A percentile compares a stretch with the other conserved stretches of the same genome.
phyloP scores from a whole-genome alignment of 352 stramenopile species.

The Phytophthora tentaculata region DNA sequence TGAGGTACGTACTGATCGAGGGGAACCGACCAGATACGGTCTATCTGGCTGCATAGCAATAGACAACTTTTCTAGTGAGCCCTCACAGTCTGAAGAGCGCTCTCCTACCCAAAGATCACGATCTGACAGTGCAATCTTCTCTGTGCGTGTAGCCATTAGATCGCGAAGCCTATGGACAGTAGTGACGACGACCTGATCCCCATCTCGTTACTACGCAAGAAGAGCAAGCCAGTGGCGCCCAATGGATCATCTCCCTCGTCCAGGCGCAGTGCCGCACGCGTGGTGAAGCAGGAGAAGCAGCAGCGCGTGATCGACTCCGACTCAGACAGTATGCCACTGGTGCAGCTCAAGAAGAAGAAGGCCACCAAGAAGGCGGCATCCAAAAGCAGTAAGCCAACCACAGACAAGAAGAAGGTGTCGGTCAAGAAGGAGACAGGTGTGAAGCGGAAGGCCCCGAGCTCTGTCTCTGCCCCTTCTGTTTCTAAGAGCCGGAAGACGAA shows the following conservation, averaged over 20 bases:
- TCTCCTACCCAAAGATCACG: slow-evolving; percentile 15
- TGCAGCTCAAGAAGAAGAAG: slow-evolving; percentile 81
- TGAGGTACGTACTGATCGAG: slow-evolving; percentile 29
- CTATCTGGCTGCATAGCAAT: neutral
- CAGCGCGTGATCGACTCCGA: slow-evolving; percentile 59
- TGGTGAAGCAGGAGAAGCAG: slow-evolving; percentile 40
- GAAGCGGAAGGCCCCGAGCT: slow-evolving; percentile 59
- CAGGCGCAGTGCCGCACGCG: slow-evolving; percentile 12
- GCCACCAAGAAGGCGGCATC: slow-evolving; percentile 58
- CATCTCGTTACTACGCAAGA: slow-evolving; percentile 75
- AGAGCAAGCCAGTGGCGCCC: slow-evolving; percentile 37
- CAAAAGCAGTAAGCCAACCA: slow-evolving; percentile 19
- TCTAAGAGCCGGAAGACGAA: slow-evolving; percentile 60
- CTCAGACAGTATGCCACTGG: slow-evolving; percentile 82
- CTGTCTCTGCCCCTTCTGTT: slow-evolving; percentile 23
- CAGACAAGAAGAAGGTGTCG: slow-evolving; percentile 33
- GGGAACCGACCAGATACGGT: slow-evolving; percentile 3
- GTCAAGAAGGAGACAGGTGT: slow-evolving; percentile 64
- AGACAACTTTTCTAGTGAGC: neutral
- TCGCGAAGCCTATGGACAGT: slow-evolving; percentile 52
- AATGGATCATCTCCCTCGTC: slow-evolving; percentile 20
- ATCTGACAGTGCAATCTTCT: slow-evolving; percentile 7
- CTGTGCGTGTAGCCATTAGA: slow-evolving; percentile 11
- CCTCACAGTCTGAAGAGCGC: neutral
- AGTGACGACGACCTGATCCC: slow-evolving; percentile 82